Evolutionary conservation across 1,284 basidiomycete species (phyloP), one percentile per base, ranked within the genome.

Genomic region (Rhodotorula glutinis): DNA sequence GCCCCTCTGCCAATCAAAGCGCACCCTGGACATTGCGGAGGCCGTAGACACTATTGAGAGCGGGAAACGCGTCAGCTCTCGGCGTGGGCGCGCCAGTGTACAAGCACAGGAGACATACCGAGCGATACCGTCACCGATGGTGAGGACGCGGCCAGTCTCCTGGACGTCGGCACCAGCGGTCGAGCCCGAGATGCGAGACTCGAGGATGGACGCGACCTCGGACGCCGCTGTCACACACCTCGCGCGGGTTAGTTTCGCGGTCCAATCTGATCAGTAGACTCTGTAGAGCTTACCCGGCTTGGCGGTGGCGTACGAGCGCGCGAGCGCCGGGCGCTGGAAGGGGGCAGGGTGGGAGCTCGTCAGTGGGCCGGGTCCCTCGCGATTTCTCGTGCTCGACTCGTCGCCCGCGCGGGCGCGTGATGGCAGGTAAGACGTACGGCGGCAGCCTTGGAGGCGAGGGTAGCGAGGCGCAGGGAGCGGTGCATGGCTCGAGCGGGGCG

Each of bases 121-220:
- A 81, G 92, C 92, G 80, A 98, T 97, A 95, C 94, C 95, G 83
- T 98, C 95, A 91, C 94, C 94, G 77, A 98, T 95, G 82, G 92
- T 97, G 82, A 98, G 83, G 76, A 98, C 95, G 81, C 93, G 92
- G 79, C 95, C 95, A 73, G 95, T 98, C 85, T 98, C 95, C 84
- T 97, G 92, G 78, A 98, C 91, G 81, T 97, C 95, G 79, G 87
- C 90, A 77, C 90, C 88, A 76, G 92, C 84, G 76, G 88, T 85
- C 74, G 90, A 86, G 80, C 95, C 94, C 76, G 94, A 87, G 81
- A 98, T 98, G 81, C 95, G 92, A 79, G 90, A 90, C 86, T 98
- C 95, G 79, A 98, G 88, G 83, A 98, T 98, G 78, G 92, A 93
- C 70, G 93, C 95, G 77, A 98, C 95, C 86, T 98, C 95, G 78